These are phyloP conservation scores for Pontederia crassipes DNA, from an alignment of 176 grass and related monocot genomes.

Conservation along the genomic window DNA sequence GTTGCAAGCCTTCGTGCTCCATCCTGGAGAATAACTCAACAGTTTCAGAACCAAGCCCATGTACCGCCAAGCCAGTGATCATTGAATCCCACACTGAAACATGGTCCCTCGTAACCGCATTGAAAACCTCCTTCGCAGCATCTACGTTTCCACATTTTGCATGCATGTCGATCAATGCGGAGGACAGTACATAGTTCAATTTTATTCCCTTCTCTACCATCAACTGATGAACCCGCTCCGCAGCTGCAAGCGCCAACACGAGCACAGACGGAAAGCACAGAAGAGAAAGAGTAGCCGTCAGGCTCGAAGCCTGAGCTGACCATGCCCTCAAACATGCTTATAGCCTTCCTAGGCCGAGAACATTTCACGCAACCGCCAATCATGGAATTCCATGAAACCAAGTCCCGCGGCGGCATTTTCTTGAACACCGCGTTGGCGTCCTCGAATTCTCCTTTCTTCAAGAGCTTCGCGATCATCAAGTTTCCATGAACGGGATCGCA, in stretches of 20 bases:
- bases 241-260: constrained; percentile 32
- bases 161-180: constrained; percentile 63
- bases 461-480: constrained; percentile 34
- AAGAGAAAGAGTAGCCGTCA: constrained; percentile 56
- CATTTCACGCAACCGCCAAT: constrained; percentile 38
- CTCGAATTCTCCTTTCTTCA: constrained; percentile 43
- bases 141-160: constrained; percentile 61
- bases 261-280: constrained; percentile 56
- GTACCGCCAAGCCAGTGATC: constrained; percentile 47
- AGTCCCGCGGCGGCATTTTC: constrained; percentile 51
- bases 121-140: constrained; percentile 40
- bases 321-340: constrained; percentile 48
- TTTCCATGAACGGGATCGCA: constrained; percentile 43
- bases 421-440: constrained; percentile 54
- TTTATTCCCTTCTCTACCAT: constrained; percentile 40
- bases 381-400: constrained; percentile 76
- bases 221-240: constrained; percentile 48
- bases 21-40: constrained; percentile 34
- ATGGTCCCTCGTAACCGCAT: constrained; percentile 21
- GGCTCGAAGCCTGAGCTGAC: constrained; percentile 38
- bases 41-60: constrained; percentile 46
- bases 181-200: constrained; percentile 44
- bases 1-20: constrained; percentile 38
- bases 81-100: constrained; percentile 53
- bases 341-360: constrained; percentile 30